Evolutionary conservation across 176 grass and related monocot species (phyloP).

Genomic region (Echinochloa phyllopogon): DNA sequence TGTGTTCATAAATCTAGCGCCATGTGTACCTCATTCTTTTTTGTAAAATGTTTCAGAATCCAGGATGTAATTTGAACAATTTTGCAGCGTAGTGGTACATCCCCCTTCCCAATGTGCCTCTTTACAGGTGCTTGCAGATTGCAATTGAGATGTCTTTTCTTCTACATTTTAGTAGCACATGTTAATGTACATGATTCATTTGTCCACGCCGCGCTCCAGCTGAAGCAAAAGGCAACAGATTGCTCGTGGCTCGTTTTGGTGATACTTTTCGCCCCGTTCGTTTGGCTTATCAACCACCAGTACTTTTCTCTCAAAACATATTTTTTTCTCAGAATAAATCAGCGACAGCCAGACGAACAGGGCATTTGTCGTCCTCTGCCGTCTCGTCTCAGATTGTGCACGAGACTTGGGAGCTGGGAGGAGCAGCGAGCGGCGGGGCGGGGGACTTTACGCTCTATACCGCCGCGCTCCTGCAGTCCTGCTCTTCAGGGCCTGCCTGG

Average conservation of each 20-base stretch:
- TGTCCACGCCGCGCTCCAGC: constrained; percentile 26
- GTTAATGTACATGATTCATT: background rate
- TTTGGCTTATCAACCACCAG: too few relatives aligned
- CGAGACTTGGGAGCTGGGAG: constrained; percentile 32
- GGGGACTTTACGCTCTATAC: constrained; percentile 40
- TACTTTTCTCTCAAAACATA: too few relatives aligned
- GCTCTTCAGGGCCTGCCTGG: constrained; percentile 41
- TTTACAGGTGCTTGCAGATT: background rate
- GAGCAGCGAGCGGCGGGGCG: background rate
- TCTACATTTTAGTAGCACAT: background rate
- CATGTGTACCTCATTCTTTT: background rate
- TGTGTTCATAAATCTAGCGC: background rate
- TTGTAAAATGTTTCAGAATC: background rate
- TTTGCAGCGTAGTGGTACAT: background rate
- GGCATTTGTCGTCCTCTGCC: background rate
- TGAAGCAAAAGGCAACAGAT: constrained; percentile 39
- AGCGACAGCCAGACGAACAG: too few relatives aligned
- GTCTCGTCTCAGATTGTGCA: constrained; percentile 38
- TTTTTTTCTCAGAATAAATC: too few relatives aligned
- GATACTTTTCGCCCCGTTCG: too few relatives aligned
- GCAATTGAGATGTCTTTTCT: background rate
- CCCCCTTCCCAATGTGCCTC: background rate
- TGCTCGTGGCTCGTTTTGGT: background rate
- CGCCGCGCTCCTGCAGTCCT: constrained; percentile 42
- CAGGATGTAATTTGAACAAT: background rate